Percentiles rank a stretch among this genome's conserved stretches.
These are phyloP conservation scores for Funneliformis geosporum DNA, from an alignment of 192 early-diverging fungal species.

Conservation along the genomic window DNA sequence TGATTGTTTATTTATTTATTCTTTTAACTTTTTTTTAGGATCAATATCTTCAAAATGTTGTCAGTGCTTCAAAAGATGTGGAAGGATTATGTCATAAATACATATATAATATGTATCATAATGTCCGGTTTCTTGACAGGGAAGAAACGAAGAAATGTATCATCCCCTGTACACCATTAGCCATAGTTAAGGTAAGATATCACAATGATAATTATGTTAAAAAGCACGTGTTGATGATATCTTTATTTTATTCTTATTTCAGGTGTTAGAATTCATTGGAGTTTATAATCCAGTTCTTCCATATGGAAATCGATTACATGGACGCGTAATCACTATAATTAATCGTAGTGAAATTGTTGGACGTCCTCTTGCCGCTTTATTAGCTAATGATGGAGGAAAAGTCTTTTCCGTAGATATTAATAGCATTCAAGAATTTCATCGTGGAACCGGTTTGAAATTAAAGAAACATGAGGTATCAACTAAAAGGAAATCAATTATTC, in stretches of 20 bases:
- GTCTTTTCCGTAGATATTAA: constrained; percentile 94
- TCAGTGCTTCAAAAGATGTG: constrained; percentile 89
- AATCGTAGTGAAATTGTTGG: constrained; percentile 98
- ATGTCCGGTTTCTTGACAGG: constrained; percentile 87
- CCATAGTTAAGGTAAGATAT: constrained; percentile 80
- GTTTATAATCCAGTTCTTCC: constrained; percentile 87
- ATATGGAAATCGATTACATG: constrained; percentile 94
- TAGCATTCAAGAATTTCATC: constrained; percentile 79
- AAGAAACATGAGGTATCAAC: constrained; percentile 60
- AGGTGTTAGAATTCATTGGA: constrained; percentile 92
- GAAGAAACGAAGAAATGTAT: constrained; percentile 88
- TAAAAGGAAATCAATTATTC: background rate
- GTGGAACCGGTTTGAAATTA: constrained; percentile 66
- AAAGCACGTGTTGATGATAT: no score
- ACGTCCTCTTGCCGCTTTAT: constrained; percentile 91
- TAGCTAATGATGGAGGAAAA: constrained; percentile 98
- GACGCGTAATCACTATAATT: constrained; percentile 87
- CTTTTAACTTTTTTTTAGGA: constrained; percentile 59
- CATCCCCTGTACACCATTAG: constrained; percentile 98
- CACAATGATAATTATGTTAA: no score
- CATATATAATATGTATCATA: constrained; percentile 96
- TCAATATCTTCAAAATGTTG: constrained; percentile 90
- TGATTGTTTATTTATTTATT: constrained; percentile 15
- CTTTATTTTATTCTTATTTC: background rate
- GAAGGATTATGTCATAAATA: constrained; percentile 95